Evolutionary conservation across 257 asterid species (phyloP).

Genomic region (Solanum rostratum): DNA sequence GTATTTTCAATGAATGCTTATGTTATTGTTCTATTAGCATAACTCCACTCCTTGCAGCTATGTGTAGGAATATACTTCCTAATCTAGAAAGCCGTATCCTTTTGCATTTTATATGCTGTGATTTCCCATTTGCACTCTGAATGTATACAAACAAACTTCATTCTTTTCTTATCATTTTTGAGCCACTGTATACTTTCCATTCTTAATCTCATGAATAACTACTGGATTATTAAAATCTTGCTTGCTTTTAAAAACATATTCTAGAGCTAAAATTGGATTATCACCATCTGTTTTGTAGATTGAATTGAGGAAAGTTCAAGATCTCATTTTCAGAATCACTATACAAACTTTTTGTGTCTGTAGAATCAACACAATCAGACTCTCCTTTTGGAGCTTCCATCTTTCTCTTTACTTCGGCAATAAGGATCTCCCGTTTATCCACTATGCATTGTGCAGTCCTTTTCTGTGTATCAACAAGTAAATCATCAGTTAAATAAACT

Average conservation of each 20-base stretch:
- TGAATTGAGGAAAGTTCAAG: background rate
- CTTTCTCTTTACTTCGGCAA: background rate
- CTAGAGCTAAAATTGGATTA: background rate
- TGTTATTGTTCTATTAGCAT: background rate
- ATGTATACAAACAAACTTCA: background rate
- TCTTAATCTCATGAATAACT: background rate
- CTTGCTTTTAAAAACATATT: background rate
- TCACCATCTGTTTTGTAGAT: background rate
- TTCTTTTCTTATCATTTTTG: background rate
- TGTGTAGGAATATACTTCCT: too few species aligned
- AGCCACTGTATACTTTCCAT: too few species aligned
- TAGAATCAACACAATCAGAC: background rate
- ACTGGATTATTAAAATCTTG: background rate
- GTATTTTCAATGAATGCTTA: background rate
- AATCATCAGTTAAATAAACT: background rate
- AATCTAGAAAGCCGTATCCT: too few species aligned
- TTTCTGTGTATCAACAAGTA: background rate
- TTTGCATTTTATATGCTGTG: background rate
- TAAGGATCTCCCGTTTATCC: background rate
- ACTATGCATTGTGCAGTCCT: too few species aligned
- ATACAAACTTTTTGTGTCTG: background rate
- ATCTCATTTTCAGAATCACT: background rate
- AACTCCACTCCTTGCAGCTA: background rate
- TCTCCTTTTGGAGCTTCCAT: background rate
- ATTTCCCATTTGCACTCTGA: background rate